phyloP scores from a whole-genome alignment of 257 asterid species.

The Salvia splendens region DNA sequence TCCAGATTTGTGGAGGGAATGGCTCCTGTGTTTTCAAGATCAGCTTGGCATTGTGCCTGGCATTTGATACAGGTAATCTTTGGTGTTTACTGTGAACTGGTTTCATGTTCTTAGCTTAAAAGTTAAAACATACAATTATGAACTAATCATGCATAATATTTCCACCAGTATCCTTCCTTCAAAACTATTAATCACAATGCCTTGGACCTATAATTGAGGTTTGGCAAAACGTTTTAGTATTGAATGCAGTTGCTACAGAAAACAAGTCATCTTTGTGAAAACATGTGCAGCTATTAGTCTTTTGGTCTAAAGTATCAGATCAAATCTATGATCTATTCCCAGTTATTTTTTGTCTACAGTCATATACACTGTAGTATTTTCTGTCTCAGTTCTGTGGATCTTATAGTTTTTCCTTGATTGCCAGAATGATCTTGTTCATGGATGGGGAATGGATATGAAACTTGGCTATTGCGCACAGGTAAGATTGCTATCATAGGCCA shows the following conservation, averaged over 20 bases:
- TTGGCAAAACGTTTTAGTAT: neutral
- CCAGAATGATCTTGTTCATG: slow-evolving; percentile 99
- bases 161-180: neutral
- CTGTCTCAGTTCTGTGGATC: neutral
- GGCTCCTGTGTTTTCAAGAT: slow-evolving; percentile 98
- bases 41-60: slow-evolving; percentile 99
- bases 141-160: neutral
- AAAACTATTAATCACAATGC: neutral
- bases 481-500: slow-evolving; percentile 11
- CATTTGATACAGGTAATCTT: slow-evolving; percentile 83
- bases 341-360: too few species aligned
- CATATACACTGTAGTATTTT: neutral
- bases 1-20: slow-evolving; percentile 98
- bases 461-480: slow-evolving; percentile 99
- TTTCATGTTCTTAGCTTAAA: neutral
- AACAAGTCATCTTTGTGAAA: neutral
- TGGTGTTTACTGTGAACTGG: neutral
- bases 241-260: neutral
- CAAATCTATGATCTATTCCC: neutral
- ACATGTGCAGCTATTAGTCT: neutral
- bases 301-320: neutral
- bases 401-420: slow-evolving; percentile 26
- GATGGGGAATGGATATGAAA: slow-evolving; percentile 99
- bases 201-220: neutral
- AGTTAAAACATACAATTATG: slow-evolving; percentile 3